These are phyloP conservation scores for Aspergillus hortae DNA, from an alignment of 2,329 filamentous ascomycete species.

Conservation along the genomic window DNA sequence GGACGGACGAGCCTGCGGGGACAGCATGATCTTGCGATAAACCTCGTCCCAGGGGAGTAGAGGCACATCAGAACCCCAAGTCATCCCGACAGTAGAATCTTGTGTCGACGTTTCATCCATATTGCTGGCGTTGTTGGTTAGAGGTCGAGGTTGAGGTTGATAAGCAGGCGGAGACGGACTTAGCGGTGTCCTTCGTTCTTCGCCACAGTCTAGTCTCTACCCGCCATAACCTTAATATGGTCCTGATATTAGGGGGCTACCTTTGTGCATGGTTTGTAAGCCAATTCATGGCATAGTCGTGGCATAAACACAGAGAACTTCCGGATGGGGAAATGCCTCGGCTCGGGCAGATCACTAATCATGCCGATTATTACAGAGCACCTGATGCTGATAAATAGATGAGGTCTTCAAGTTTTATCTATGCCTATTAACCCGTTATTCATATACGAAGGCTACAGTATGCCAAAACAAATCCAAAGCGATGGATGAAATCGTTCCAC, in stretches of 20 bases:
- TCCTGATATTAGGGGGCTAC: neutral
- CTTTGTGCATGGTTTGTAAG: neutral
- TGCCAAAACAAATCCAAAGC: neutral
- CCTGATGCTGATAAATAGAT: neutral
- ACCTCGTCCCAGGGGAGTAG: conserved; percentile 11
- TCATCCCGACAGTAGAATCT: neutral
- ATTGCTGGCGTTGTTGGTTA: neutral
- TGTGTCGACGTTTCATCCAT: neutral
- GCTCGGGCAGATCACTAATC: conserved; percentile 4
- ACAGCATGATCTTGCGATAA: conserved; percentile 3
- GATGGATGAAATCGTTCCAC: neutral
- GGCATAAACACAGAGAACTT: neutral
- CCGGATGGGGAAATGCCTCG: neutral
- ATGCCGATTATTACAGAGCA: neutral
- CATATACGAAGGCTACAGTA: neutral
- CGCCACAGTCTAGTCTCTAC: neutral
- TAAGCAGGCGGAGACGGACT: neutral
- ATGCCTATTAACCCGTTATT: neutral
- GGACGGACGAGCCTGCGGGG: conserved; percentile 4
- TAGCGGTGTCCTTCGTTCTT: neutral
- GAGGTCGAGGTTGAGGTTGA: neutral
- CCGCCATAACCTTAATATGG: neutral
- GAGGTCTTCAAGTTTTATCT: neutral
- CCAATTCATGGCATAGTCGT: neutral
- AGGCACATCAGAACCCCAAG: conserved; percentile 2